Evolutionary conservation across 2,329 filamentous ascomycete species (phyloP), one percentile per base, ranked within the genome.

Genomic region (Botrytis fabae): DNA sequence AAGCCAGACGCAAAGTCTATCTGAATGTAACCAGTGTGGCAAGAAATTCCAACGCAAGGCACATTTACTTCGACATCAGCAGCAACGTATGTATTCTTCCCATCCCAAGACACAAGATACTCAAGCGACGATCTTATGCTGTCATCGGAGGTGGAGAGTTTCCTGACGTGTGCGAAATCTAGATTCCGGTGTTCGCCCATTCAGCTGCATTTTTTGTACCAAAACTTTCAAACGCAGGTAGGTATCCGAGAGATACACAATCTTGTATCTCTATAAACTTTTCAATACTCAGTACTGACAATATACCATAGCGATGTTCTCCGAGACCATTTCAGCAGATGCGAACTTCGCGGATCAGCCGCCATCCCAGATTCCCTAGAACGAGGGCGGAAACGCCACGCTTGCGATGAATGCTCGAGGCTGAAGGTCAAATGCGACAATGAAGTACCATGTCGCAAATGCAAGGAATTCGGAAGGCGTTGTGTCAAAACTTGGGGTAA

Each of bases 141-240:
- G 61, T 46, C 51, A 46, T 61, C 38, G 16, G 20, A 32, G 35
- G 35, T 32, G 57, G 59, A 63, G 42, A 22, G 32, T 59, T 57
- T 54, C 28, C 42, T 71, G 68, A 76, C 73, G 72, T 76, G 74
- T 42, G 54, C 72, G 59, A 38, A 66, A 54, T 66, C 32, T 66
- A 81, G 79, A 81, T 77, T 79, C 79, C 51, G 78, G 78, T 44
- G 76, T 78, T 60, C 74, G 79, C 35, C 79, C 80, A 42, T 80
- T 79, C 73, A 78, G 77, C 65, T 81, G 80, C 75, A 78, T 78
- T 76, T 81, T 81, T 72, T 81, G 80, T 75, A 76, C 77, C 71
- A 81, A 81, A 72, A 80, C 78, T 12, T 81, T 81, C 76, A 80
- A 80, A 70, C 79, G 80, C 73, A 81, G 79, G 80, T 77, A 75